These are phyloP conservation scores for Vitis hybrid DNA, from an alignment of 177 flowering plant species.

Conservation along the genomic window DNA sequence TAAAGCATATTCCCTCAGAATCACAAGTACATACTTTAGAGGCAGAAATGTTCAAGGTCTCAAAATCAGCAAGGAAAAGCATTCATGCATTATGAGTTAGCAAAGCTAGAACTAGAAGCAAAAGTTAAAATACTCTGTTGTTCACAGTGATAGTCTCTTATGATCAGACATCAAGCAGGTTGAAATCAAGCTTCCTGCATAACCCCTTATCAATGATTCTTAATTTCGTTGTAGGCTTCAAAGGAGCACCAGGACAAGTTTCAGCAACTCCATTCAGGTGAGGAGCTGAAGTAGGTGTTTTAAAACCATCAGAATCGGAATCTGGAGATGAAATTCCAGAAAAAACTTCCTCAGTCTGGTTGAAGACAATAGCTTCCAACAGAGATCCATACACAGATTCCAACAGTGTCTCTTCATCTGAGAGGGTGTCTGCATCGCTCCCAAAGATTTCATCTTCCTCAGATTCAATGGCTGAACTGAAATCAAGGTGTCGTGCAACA, in stretches of 20 bases:
- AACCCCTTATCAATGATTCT: conserved; percentile 37
- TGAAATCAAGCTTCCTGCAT: conserved; percentile 72
- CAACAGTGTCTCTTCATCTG: conserved; percentile 47
- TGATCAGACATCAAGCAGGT: conserved; percentile 55
- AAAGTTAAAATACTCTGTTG: background rate
- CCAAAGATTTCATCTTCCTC: background rate
- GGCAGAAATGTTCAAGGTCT: conserved; percentile 3
- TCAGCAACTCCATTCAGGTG: conserved; percentile 50
- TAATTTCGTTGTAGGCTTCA: conserved; percentile 30
- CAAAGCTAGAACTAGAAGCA: too few species aligned
- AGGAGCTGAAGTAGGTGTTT: conserved; percentile 47
- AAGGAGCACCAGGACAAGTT: conserved; percentile 69
- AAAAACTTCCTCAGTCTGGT: conserved; percentile 33
- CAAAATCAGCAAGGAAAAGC: conserved; percentile 1
- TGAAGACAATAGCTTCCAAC: conserved; percentile 44
- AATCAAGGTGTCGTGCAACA: conserved; percentile 45
- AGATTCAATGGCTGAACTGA: conserved; percentile 22
- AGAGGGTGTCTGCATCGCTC: conserved; percentile 8
- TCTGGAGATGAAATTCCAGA: conserved; percentile 14
- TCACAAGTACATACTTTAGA: background rate
- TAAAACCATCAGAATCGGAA: conserved; percentile 25
- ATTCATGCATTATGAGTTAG: conserved; percentile 5
- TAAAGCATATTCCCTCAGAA: background rate
- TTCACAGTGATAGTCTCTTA: background rate
- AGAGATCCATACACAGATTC: conserved; percentile 46